Evolutionary conservation across 805 yeast genomes (phyloP).

Genomic region (Isabelozyma pseudorhagii): DNA sequence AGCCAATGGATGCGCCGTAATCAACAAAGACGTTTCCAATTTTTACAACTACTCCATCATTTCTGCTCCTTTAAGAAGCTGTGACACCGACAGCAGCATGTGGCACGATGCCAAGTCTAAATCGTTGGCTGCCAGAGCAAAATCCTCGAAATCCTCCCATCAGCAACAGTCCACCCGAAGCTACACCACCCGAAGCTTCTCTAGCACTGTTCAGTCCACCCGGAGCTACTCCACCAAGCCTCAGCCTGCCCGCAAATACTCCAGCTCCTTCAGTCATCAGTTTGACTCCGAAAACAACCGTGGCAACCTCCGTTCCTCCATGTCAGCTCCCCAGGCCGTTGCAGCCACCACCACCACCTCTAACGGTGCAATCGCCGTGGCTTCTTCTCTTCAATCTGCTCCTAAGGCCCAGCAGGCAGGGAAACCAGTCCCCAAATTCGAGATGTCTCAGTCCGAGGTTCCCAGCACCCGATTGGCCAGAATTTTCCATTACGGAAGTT

Average conservation of each 20-base stretch:
- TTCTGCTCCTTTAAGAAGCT: slow-evolving; percentile 15
- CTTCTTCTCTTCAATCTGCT: slow-evolving; percentile 3
- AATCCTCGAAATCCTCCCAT: neutral
- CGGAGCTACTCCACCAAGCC: slow-evolving; percentile 15
- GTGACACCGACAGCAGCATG: slow-evolving; percentile 19
- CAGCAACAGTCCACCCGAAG: slow-evolving; percentile 3
- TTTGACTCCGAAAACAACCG: neutral
- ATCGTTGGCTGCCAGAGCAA: slow-evolving; percentile 5
- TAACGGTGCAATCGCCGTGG: neutral
- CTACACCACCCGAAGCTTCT: neutral
- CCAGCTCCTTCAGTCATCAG: neutral
- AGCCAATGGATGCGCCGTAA: slow-evolving; percentile 11
- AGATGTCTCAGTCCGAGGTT: slow-evolving; percentile 64
- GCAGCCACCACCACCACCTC: neutral
- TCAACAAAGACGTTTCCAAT: slow-evolving; percentile 14
- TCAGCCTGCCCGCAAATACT: neutral
- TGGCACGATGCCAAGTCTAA: slow-evolving; percentile 15
- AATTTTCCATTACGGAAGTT: slow-evolving; percentile 85
- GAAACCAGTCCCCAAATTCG: slow-evolving; percentile 31
- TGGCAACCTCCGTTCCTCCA: neutral
- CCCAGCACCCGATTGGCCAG: slow-evolving; percentile 88
- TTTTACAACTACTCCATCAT: slow-evolving; percentile 18
- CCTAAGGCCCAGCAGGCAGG: slow-evolving; percentile 15
- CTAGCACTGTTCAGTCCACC: slow-evolving; percentile 1
- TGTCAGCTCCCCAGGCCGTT: neutral